A percentile compares a stretch with the other conserved stretches of the same genome.
Evolutionary conservation across 2,329 filamentous ascomycete genomes (phyloP).

Genomic region (Mariannaea elegans): DNA sequence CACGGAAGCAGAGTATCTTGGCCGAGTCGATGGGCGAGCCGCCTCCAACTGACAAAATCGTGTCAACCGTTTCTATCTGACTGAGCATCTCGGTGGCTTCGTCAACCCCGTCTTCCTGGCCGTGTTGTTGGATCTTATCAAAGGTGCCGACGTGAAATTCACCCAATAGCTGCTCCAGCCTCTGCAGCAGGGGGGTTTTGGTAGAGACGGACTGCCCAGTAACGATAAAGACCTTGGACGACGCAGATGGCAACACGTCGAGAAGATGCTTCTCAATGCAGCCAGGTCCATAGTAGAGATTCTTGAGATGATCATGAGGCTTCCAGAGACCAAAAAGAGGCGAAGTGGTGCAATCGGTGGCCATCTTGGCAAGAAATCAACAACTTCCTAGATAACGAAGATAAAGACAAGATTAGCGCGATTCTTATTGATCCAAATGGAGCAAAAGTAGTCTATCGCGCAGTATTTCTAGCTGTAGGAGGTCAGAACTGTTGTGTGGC

Average conservation of each 20-base stretch:
- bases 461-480: slow-evolving; percentile 29
- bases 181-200: slow-evolving; percentile 24
- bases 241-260: slow-evolving; percentile 17
- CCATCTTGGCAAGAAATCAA: slow-evolving; percentile 10
- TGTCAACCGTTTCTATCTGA: slow-evolving; percentile 16
- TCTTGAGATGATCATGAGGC: slow-evolving; percentile 29
- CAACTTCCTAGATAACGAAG: neutral
- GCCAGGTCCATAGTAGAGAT: slow-evolving; percentile 30
- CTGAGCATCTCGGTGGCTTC: slow-evolving; percentile 19
- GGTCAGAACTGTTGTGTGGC: slow-evolving; percentile 1
- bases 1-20: slow-evolving; percentile 35
- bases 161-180: slow-evolving; percentile 22
- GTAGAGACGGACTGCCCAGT: slow-evolving; percentile 26
- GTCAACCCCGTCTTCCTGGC: slow-evolving; percentile 26
- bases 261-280: slow-evolving; percentile 31
- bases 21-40: slow-evolving; percentile 27
- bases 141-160: slow-evolving; percentile 23
- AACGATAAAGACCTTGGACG: slow-evolving; percentile 30
- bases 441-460: neutral
- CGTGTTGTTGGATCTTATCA: slow-evolving; percentile 27
- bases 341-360: slow-evolving; percentile 22
- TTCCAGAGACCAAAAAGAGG: slow-evolving; percentile 31
- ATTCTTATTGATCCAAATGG: neutral
- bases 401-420: neutral
- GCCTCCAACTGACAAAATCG: slow-evolving; percentile 29